Conservation (phyloP, 306 rosid genomes). For the Sicyos edulis region DNA sequence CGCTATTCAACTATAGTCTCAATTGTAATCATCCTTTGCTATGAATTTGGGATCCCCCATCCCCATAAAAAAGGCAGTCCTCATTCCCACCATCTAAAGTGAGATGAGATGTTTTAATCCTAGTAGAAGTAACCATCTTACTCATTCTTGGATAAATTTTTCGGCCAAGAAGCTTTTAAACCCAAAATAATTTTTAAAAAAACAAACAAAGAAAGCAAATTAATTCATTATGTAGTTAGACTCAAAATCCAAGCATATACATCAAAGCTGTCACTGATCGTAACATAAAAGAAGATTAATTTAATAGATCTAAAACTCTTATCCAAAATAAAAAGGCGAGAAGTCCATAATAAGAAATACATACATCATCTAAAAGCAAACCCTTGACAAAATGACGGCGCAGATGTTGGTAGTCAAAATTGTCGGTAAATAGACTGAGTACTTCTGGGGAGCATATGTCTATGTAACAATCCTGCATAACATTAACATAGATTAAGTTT, state of each 20-base stretch:
- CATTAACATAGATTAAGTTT: conserved; percentile 18
- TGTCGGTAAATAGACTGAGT: conserved; percentile 91
- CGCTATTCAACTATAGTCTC: not conserved
- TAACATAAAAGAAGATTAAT: conserved; percentile 20
- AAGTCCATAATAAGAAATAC: conserved; percentile 27
- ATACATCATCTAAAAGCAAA: conserved; percentile 87
- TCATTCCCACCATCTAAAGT: not conserved
- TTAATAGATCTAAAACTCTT: conserved; percentile 9
- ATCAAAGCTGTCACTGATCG: not conserved
- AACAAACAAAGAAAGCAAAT: not conserved
- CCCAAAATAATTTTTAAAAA: not conserved
- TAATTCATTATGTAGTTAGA: not conserved
- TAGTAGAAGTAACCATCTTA: not conserved
- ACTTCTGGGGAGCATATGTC: conserved; percentile 96
- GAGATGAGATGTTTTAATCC: not conserved
- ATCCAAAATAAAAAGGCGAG: not conserved
- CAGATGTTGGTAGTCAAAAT: conserved; percentile 95
- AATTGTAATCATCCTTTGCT: not conserved
- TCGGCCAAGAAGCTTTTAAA: not conserved
- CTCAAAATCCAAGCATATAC: not conserved
- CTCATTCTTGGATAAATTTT: not conserved
- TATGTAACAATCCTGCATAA: conserved; percentile 87
- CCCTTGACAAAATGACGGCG: conserved; percentile 98
- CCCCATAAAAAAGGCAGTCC: not conserved
- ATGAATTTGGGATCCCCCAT: too few species aligned